Percentiles rank a stretch among this genome's conserved stretches.
Conservation (phyloP, 805 yeast species). For the Yamadazyma phyllophila region DNA sequence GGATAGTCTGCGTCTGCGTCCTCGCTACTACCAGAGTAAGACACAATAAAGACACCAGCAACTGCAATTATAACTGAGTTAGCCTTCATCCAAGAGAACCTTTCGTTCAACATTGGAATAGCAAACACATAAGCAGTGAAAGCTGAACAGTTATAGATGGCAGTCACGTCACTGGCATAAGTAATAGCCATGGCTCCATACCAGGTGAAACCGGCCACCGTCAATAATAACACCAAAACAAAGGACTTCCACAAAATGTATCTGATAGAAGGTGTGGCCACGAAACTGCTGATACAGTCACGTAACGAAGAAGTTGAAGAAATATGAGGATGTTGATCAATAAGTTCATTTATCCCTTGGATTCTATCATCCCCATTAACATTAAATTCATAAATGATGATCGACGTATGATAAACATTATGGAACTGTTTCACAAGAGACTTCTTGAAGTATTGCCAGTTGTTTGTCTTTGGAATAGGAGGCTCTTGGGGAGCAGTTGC, state of each 20-base stretch:
- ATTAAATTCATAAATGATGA: slow-evolving; percentile 41
- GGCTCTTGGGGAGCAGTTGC: slow-evolving; percentile 1
- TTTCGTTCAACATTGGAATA: slow-evolving; percentile 67
- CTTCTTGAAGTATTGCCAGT: slow-evolving; percentile 31
- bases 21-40: slow-evolving; percentile 53
- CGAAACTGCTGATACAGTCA: slow-evolving; percentile 34
- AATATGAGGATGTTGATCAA: slow-evolving; percentile 36
- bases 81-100: slow-evolving; percentile 59
- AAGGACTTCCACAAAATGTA: slow-evolving; percentile 46
- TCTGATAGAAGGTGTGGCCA: slow-evolving; percentile 44
- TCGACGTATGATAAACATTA: slow-evolving; percentile 43
- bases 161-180: slow-evolving; percentile 83
- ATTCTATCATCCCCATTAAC: slow-evolving; percentile 35
- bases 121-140: slow-evolving; percentile 86
- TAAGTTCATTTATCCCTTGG: slow-evolving; percentile 29
- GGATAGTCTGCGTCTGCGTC: slow-evolving; percentile 43
- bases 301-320: slow-evolving; percentile 31
- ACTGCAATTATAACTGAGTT: slow-evolving; percentile 70
- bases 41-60: slow-evolving; percentile 73
- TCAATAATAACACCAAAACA: slow-evolving; percentile 55
- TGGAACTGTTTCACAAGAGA: slow-evolving; percentile 41
- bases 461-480: slow-evolving; percentile 11
- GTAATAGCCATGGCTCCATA: slow-evolving; percentile 78
- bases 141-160: slow-evolving; percentile 87
- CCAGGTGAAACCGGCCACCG: slow-evolving; percentile 82